These are phyloP conservation scores for Cicer bijugum DNA, from an alignment of 306 rosid genomes.

Conservation along the genomic window DNA sequence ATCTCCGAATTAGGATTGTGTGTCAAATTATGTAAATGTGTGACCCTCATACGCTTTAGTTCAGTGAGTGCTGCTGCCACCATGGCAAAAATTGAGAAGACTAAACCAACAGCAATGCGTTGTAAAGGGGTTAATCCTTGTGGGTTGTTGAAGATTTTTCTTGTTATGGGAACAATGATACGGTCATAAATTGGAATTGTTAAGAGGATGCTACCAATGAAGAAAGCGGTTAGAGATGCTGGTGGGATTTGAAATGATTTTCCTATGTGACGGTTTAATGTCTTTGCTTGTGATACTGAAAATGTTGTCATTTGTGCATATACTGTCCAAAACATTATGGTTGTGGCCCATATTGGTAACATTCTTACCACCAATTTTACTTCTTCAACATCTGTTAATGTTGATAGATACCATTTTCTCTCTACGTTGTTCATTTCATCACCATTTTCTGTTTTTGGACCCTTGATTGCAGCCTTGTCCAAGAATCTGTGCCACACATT, in stretches of 20 bases:
- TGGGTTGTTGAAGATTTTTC: conserved; percentile 55
- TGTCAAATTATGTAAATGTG: conserved; percentile 40
- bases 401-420: conserved; percentile 71
- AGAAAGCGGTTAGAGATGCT: conserved; percentile 72
- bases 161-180: conserved; percentile 55
- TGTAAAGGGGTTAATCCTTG: conserved; percentile 74
- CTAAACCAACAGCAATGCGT: conserved; percentile 70
- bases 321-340: conserved; percentile 78
- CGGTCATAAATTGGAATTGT: conserved; percentile 73
- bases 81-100: conserved; percentile 64
- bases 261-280: conserved; percentile 80
- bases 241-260: conserved; percentile 71
- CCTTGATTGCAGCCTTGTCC: conserved; percentile 84
- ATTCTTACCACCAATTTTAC: conserved; percentile 67
- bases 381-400: conserved; percentile 84
- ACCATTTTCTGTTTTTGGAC: conserved; percentile 4
- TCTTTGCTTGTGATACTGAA: conserved; percentile 79
- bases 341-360: conserved; percentile 90
- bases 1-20: conserved; percentile 45
- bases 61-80: conserved; percentile 67
- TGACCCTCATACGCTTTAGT: conserved; percentile 52
- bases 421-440: not conserved
- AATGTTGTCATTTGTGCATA: conserved; percentile 89
- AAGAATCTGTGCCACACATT: conserved; percentile 55
- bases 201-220: conserved; percentile 71